phyloP scores from a whole-genome alignment of 495 filamentous ascomycete species.

The Copromyces sp. region DNA sequence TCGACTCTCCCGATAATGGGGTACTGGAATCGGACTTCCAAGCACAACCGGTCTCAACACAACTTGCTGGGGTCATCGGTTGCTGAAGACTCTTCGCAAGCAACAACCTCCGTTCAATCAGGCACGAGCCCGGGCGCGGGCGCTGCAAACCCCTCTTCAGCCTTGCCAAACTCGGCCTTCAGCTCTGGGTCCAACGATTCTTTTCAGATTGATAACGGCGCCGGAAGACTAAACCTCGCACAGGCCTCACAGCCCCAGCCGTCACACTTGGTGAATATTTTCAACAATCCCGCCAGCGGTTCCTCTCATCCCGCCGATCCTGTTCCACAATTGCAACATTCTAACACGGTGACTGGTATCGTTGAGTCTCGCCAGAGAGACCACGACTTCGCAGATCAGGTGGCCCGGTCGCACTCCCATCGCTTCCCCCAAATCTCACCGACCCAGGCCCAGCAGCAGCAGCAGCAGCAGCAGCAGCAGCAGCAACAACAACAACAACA shows the following conservation, averaged over 20 bases:
- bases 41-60: slow-evolving; percentile 41
- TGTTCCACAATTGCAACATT: slow-evolving; percentile 24
- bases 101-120: slow-evolving; percentile 15
- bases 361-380: slow-evolving; percentile 22
- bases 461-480: slow-evolving; percentile 16
- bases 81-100: slow-evolving; percentile 15
- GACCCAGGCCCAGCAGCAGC: slow-evolving; percentile 25
- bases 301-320: slow-evolving; percentile 7
- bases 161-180: slow-evolving; percentile 33
- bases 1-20: slow-evolving; percentile 25
- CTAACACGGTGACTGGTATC: slow-evolving; percentile 20
- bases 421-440: slow-evolving; percentile 22
- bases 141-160: slow-evolving; percentile 33
- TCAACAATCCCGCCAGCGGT: slow-evolving; percentile 16
- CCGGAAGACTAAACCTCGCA: slow-evolving; percentile 1
- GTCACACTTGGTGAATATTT: slow-evolving; percentile 23
- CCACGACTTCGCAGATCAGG: slow-evolving; percentile 20
- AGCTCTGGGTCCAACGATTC: slow-evolving; percentile 34
- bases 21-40: slow-evolving; percentile 35
- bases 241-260: slow-evolving; percentile 15
- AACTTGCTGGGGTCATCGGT: slow-evolving; percentile 33
- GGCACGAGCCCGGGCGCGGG: slow-evolving; percentile 20
- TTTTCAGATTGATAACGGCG: slow-evolving; percentile 28
- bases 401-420: slow-evolving; percentile 26
- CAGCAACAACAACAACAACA: slow-evolving; percentile 13